Evolutionary conservation across 139 green algal species (phyloP), one percentile per base, ranked within the genome.

Genomic region (Dunaliella primolecta): DNA sequence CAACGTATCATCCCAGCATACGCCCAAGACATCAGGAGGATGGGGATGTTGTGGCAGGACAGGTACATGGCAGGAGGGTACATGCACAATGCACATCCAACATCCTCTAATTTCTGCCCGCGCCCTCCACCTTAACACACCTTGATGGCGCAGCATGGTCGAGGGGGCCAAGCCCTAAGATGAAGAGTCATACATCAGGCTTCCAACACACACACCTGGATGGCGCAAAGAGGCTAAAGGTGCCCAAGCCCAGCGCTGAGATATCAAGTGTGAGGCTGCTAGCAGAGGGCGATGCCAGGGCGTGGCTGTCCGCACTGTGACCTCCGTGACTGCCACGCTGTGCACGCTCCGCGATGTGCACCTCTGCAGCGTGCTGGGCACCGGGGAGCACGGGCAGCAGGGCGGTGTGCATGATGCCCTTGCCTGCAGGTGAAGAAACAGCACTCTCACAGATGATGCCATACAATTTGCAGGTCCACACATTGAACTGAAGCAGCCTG

Each of bases 321-420:
- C 46, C 46, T 64, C 46, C 46, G 7, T 25, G 7, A 15, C 46
- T 64, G 46, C 46, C 15, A 15, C 46, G 46, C 15, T 64, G 7
- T 7, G 46, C 46, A 15, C 46, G 7, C 46, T 64, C 46, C 7
- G 46, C 15, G 46, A 64, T 64, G 46, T 15, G 7, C 46, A 25
- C 7, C 7, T 29, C 75, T 38, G 75, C 75, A 11, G 75, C 30
- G 21, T 32, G 11, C 30, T 27, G 2, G 1, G 75, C 75, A 29
- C 75, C 75, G 1, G 75, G 75, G 2, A 80, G 75, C 30, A 80
- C 75, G 36, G 75, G 75, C 1, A 84, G 84, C 21, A 87, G 23
- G 29, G 31, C 81, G 36, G 84, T 87, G 0, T 75, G 36, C 84
- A 87, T 84, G 56, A 87, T 55, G 56, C 84, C 84, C 64, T 84